Base-by-base conservation (phyloP, 805 yeast species). In the Pichia insulana region DNA sequence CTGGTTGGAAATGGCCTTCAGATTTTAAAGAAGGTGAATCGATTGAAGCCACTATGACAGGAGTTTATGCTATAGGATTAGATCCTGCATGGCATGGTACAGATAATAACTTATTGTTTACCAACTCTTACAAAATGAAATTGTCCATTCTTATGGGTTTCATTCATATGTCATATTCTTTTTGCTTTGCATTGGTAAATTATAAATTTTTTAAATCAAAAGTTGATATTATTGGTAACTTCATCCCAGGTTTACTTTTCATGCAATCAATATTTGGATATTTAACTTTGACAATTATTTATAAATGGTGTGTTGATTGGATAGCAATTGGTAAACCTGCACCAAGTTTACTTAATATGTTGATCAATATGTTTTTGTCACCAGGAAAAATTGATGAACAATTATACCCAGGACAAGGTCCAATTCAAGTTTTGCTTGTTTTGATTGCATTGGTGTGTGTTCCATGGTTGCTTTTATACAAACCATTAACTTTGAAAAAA, bases 51-150 rank as follows among this genome's bases (percentile, higher is more conserved):
- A 59, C 59, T 8, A 66, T 63, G 44, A 61, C 64, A 8, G 79
- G 78, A 22, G 70, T 71, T 9, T 81, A 81, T 52, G 65, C 76
- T 22, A 61, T 79, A 43, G 89, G 89, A 44, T 58, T 81, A 39
- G 89, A 82, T 62, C 74, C 77, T 61, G 77, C 74, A 13, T 82
- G 89, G 89, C 89, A 82, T 56, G 87, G 87, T n/a, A 64, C 87
- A 27, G 89, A 82, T 46, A 82, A 81, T 55, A 78, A 76, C 27
- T 63, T 82, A 43, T 59, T 82, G 39, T 82, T 82, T 57, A 67
- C 83, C 26, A 82, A 82, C 56, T 81, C 88, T 0, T 80, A 78
- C 61, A 82, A 82, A 59, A 82, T 82, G 89, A 82, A 82, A 52
- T 62, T 82, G 44, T 81, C 88, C 1, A 77, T 82, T 46, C 64